Percentiles rank a stretch among this genome's conserved stretches.
Conservation (phyloP, 2,329 filamentous ascomycete species). For the Epichloe brachyelytri region DNA sequence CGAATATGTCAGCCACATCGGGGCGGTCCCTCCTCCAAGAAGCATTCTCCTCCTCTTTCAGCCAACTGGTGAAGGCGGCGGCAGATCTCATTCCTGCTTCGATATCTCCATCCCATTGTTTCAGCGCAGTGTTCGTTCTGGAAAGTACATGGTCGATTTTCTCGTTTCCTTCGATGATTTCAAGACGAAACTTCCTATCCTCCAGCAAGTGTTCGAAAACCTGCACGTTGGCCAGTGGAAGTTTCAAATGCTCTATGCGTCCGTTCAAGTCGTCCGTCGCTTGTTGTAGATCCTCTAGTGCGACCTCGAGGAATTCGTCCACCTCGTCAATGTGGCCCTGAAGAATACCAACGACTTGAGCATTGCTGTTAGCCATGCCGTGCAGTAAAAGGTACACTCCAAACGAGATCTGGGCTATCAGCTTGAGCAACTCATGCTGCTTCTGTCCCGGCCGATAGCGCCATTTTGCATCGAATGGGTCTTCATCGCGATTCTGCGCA, state of each 20-base stretch:
- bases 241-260: conserved; percentile 64
- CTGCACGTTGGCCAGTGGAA: conserved; percentile 70
- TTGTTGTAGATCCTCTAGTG: conserved; percentile 71
- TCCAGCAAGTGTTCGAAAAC: conserved; percentile 82
- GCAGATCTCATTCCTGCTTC: conserved; percentile 65
- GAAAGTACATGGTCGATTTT: conserved; percentile 81
- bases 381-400: conserved; percentile 80
- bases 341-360: conserved; percentile 77
- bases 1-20: conserved; percentile 58
- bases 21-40: conserved; percentile 49
- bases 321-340: conserved; percentile 90
- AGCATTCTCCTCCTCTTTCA: conserved; percentile 51
- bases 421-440: conserved; percentile 80
- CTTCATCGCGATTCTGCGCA: conserved; percentile 53
- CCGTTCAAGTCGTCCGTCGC: conserved; percentile 68
- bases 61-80: conserved; percentile 62
- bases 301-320: conserved; percentile 77
- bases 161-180: conserved; percentile 78
- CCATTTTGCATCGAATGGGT: conserved; percentile 63
- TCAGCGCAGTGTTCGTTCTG: conserved; percentile 63
- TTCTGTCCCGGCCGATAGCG: conserved; percentile 60
- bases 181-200: conserved; percentile 66
- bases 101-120: conserved; percentile 68
- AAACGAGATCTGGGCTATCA: conserved; percentile 86
- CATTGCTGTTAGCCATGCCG: conserved; percentile 75